A percentile compares a stretch with the other conserved stretches of the same genome.
These are phyloP conservation scores for Pharus latifolius DNA, from an alignment of 176 grass and related monocot genomes.

Conservation along the genomic window DNA sequence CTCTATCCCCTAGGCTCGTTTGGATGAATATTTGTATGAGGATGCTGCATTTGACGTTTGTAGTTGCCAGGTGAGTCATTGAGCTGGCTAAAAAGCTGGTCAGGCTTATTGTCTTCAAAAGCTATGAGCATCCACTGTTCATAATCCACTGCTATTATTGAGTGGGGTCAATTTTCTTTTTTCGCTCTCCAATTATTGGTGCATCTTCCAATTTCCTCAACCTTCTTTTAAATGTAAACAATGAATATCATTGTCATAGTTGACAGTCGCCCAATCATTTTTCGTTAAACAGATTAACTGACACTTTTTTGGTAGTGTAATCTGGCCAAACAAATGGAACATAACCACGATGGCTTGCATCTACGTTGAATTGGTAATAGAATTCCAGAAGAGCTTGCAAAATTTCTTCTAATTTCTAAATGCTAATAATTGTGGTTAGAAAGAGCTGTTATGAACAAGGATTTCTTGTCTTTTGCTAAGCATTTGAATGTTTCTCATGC, in stretches of 20 bases:
- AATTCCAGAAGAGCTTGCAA: neutral
- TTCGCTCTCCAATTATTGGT: neutral
- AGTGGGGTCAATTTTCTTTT: neutral
- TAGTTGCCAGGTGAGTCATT: slow-evolving; percentile 68
- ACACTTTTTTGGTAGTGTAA: neutral
- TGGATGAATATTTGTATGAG: slow-evolving; percentile 80
- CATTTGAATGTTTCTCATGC: neutral
- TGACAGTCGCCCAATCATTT: neutral
- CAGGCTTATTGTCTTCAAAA: neutral
- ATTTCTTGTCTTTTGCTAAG: neutral
- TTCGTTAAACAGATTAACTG: neutral
- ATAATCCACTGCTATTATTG: neutral
- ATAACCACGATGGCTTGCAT: neutral
- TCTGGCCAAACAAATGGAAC: slow-evolving; percentile 8
- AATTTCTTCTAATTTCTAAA: neutral
- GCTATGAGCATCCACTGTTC: neutral
- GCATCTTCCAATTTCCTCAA: neutral
- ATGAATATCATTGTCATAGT: neutral
- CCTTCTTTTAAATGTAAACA: neutral
- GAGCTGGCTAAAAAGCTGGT: neutral
- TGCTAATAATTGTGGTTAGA: neutral
- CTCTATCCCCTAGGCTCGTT: slow-evolving; percentile 34
- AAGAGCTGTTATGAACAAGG: neutral
- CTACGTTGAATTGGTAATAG: neutral
- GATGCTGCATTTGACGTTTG: slow-evolving; percentile 91